Conservation (phyloP, 2,329 filamentous ascomycete species). For the Calonectria ilicicola region DNA sequence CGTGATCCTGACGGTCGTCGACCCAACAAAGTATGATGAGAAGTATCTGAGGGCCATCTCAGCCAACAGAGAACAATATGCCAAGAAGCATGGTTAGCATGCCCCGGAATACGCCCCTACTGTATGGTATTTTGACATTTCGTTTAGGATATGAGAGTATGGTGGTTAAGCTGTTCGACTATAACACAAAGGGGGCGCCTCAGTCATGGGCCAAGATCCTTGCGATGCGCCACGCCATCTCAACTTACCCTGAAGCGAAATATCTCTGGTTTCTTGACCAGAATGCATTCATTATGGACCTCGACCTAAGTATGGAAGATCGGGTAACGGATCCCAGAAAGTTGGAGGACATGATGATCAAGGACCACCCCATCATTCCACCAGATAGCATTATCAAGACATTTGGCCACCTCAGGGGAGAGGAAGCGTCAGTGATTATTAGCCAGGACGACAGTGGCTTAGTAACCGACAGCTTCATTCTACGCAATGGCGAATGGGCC, state of each 20-base stretch:
- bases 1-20: conserved; percentile 88
- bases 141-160: conserved; percentile 85
- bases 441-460: conserved; percentile 88
- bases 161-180: conserved; percentile 82
- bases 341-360: conserved; percentile 85
- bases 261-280: conserved; percentile 92
- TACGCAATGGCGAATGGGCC: conserved; percentile 89
- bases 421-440: conserved; percentile 84
- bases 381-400: conserved; percentile 98
- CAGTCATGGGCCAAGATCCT: conserved; percentile 82
- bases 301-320: conserved; percentile 74
- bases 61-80: conserved; percentile 88
- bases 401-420: conserved; percentile 81
- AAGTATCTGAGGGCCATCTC: conserved; percentile 80
- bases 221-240: conserved; percentile 89
- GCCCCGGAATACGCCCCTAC: not conserved
- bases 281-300: conserved; percentile 90
- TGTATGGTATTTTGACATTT: conserved; percentile 15
- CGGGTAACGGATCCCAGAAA: conserved; percentile 75
- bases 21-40: conserved; percentile 72
- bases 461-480: conserved; percentile 79
- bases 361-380: conserved; percentile 87
- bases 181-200: conserved; percentile 73
- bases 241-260: conserved; percentile 78
- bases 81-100: conserved; percentile 81